A percentile compares a stretch with the other conserved stretches of the same genome.
Evolutionary conservation across 1,139 yeast species (phyloP).

Genomic region (Arxiozyma bovina): DNA sequence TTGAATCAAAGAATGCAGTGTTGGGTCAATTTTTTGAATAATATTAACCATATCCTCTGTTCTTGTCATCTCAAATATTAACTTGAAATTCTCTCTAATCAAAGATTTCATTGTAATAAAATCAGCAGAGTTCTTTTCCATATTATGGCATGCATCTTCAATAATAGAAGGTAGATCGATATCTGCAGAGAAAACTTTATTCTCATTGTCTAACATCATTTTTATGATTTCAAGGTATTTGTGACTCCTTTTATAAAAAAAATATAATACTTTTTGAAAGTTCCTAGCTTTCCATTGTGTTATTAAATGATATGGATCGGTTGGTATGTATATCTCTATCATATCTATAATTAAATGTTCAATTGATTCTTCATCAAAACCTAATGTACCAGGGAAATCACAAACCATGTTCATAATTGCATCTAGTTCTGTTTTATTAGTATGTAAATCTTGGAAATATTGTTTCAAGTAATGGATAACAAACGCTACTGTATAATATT

Average conservation of each 20-base stretch:
- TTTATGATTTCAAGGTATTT: not conserved
- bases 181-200: not conserved
- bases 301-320: constrained; percentile 38
- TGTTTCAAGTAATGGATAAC: not conserved
- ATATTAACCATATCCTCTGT: constrained; percentile 9
- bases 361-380: not conserved
- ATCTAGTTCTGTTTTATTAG: not conserved
- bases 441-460: not conserved
- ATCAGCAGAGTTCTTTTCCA: not conserved
- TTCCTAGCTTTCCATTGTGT: constrained; percentile 45
- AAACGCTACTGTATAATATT: not conserved
- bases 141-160: not conserved
- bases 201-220: not conserved
- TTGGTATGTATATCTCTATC: constrained; percentile 31
- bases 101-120: constrained; percentile 7
- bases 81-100: constrained; percentile 9
- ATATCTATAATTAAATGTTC: not conserved
- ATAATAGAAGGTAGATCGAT: not conserved
- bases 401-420: not conserved
- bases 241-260: constrained; percentile 41
- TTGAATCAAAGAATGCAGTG: constrained; percentile 15
- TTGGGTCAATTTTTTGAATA: constrained; percentile 14
- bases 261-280: constrained; percentile 50
- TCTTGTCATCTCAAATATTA: constrained; percentile 5
- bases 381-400: not conserved